A percentile compares a stretch with the other conserved stretches of the same genome.
Conservation (phyloP, 495 filamentous ascomycete genomes). For the Staphylotrichum longicolle region DNA sequence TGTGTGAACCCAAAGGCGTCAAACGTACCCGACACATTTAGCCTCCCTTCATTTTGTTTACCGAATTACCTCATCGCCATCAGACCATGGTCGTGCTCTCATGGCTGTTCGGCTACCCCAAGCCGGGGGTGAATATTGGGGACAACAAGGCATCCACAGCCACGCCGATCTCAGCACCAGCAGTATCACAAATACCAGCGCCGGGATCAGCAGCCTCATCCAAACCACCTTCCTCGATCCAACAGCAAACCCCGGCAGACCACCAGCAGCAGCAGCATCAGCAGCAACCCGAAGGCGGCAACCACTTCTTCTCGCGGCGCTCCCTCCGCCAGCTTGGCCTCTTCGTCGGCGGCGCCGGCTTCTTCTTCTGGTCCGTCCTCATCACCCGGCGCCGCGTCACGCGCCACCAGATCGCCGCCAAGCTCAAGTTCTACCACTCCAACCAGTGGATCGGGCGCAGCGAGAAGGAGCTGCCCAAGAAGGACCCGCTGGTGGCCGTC, state of each 20-base stretch:
- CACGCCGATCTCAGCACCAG: not conserved
- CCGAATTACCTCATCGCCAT: not conserved
- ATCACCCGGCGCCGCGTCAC: conserved; percentile 67
- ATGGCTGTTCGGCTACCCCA: conserved; percentile 8
- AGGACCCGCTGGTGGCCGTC: conserved; percentile 61
- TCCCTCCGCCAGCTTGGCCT: conserved; percentile 29
- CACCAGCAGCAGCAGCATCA: not conserved
- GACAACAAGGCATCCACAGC: not conserved
- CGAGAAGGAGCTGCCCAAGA: not conserved
- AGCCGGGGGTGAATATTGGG: not conserved
- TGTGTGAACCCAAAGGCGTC: not conserved
- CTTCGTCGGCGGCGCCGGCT: conserved; percentile 69
- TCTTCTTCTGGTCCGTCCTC: conserved; percentile 64
- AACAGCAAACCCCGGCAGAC: not conserved
- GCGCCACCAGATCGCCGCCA: conserved; percentile 51
- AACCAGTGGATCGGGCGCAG: conserved; percentile 39
- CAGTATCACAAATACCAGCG: not conserved
- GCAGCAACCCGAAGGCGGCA: not conserved
- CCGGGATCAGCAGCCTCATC: not conserved
- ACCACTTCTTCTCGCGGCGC: conserved; percentile 23
- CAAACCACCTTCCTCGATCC: not conserved
- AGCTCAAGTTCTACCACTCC: conserved; percentile 65
- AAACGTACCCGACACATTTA: too few relatives aligned
- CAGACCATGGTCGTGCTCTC: conserved; percentile 9
- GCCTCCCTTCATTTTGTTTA: too few relatives aligned